phyloP scores from a whole-genome alignment of 1,284 basidiomycete species.

The Pseudozyma tsukubaensis region DNA sequence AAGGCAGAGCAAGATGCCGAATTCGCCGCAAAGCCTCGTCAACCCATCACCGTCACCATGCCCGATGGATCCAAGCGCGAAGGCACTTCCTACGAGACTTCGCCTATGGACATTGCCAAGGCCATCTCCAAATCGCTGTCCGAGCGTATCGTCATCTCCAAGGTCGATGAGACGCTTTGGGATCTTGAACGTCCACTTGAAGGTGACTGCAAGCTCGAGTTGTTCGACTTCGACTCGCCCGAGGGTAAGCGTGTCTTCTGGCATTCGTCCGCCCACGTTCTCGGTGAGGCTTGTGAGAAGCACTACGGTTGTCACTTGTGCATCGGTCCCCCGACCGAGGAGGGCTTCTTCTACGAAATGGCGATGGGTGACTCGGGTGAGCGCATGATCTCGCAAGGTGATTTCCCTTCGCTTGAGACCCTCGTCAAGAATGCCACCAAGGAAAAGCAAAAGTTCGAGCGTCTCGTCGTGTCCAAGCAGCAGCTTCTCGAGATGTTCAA shows the following conservation, averaged over 20 bases:
- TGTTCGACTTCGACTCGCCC: constrained; percentile 93
- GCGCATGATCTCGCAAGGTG: constrained; percentile 71
- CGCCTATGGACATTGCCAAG: constrained; percentile 89
- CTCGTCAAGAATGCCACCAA: constrained; percentile 88
- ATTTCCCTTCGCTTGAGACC: constrained; percentile 91
- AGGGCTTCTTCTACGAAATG: constrained; percentile 99
- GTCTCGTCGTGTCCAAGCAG: constrained; percentile 92
- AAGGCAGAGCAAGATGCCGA: constrained; percentile 87
- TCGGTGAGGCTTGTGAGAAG: constrained; percentile 96
- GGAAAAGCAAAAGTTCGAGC: constrained; percentile 97
- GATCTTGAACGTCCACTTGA: constrained; percentile 95
- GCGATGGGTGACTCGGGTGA: constrained; percentile 67
- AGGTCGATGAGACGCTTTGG: constrained; percentile 92
- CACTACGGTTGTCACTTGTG: constrained; percentile 98
- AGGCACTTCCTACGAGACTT: constrained; percentile 94
- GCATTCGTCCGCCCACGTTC: constrained; percentile 98
- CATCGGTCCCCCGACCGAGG: constrained; percentile 95
- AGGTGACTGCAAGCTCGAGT: constrained; percentile 80
- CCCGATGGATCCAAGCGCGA: constrained; percentile 86
- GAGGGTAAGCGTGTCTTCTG: constrained; percentile 92
- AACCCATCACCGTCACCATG: constrained; percentile 85
- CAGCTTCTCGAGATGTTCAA: constrained; percentile 95
- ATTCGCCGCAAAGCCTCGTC: constrained; percentile 83
- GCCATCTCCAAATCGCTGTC: constrained; percentile 87
- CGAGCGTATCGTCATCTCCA: constrained; percentile 91